phyloP scores from a whole-genome alignment of 805 yeast species.

The Wickerhamia fluorescens region DNA sequence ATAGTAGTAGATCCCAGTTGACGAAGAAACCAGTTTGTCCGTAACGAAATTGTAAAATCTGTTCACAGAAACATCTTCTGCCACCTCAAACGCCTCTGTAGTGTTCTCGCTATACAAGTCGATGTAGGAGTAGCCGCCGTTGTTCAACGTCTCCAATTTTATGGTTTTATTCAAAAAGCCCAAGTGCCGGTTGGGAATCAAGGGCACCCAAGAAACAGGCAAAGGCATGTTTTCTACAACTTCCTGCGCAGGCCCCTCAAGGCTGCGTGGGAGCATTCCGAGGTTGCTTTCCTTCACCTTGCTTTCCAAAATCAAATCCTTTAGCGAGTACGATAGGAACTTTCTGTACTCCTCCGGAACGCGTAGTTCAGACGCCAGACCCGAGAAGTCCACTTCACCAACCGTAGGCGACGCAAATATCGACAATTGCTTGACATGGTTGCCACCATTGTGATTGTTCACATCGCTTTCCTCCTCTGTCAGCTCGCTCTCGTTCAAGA shows the following conservation, averaged over 20 bases:
- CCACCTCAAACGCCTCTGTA: constrained; percentile 1
- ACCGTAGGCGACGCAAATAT: constrained; percentile 5
- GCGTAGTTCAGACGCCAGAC: constrained; percentile 1
- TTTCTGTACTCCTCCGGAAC: constrained; percentile 15
- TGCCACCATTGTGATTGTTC: too few species aligned
- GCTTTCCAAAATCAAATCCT: constrained; percentile 16
- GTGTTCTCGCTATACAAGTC: constrained; percentile 10
- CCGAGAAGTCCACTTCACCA: constrained; percentile 7
- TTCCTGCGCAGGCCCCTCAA: constrained; percentile 16
- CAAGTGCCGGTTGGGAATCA: constrained; percentile 20
- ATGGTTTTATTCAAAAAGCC: constrained; percentile 15
- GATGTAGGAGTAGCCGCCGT: constrained; percentile 24
- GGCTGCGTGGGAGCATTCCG: constrained; percentile 20
- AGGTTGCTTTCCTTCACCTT: constrained; percentile 15
- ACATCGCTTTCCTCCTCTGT: neutral
- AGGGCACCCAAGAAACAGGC: constrained; percentile 35
- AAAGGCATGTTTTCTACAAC: constrained; percentile 22
- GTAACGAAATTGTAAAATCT: constrained; percentile 32
- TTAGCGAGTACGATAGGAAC: constrained; percentile 16
- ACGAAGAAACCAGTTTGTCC: constrained; percentile 25
- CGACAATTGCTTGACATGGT: too few species aligned
- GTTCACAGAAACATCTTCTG: constrained; percentile 3
- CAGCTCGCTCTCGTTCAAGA: constrained; percentile 13
- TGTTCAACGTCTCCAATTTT: constrained; percentile 18
- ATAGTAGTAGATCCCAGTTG: constrained; percentile 34